Base-by-base conservation (phyloP, 768 basidiomycete species). In the Coprinellus micaceus region DNA sequence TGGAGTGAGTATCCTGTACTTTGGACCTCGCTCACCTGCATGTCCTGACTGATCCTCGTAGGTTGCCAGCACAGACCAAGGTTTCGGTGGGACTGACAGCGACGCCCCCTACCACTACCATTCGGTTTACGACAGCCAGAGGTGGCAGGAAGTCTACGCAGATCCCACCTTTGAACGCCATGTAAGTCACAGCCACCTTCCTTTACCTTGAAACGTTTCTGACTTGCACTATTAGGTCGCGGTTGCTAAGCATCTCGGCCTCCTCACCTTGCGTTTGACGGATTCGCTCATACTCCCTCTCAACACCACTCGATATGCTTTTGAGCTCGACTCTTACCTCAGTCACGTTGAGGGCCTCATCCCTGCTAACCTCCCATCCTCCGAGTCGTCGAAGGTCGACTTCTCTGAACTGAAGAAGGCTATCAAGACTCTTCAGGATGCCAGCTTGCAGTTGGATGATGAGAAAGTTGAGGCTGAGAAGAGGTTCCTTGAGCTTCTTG, bases 301-400 rank as follows among this genome's bases (percentile, higher is more conserved):
- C 48, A 91, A 91, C 65, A 88, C 87, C 19, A 89, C 89, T 0
- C 85, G 89, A 54, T 91, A 91, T 67, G 73, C 87, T 3, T 61
- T 81, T 15, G 86, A 89, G 64, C 74, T 91, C n/a, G 71, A 75
- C 43, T 70, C 77, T 7, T 90, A 90, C 61, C 76, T 88, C 12
- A 74, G 77, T 37, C 76, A 74, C 26, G 83, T 91, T 44, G 78
- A 88, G 62, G 65, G 65, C 6, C 71, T 85, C 25, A 71, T 71
- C 10, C 65, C 68, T 22, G 47, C 52, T 57, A 28, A 58, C 57
- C 37, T 53, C 22, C 49, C 49, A 9, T n/a, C 3, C 30, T 25
- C 63, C 48, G 4, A 61, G 21, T 53, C 67, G 4, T 65, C 72
- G 53, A 33, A 33, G 33, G 33, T 33, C 7, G 65, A 75, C 65